Evolutionary conservation across 306 rosid species (phyloP), one percentile per base, ranked within the genome.

Genomic region (Cicer bijugum): DNA sequence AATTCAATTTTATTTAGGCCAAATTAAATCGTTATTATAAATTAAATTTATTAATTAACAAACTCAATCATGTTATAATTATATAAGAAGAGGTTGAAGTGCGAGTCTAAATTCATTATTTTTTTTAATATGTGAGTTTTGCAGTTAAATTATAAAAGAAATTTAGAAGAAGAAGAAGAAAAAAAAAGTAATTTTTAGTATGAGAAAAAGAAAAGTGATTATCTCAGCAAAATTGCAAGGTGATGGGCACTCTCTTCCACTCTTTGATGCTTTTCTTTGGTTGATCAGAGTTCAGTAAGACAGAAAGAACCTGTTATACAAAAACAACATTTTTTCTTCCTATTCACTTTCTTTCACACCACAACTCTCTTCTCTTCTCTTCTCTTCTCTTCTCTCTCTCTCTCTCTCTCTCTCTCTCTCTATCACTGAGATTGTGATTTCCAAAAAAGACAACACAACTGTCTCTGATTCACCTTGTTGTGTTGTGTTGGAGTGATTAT

Each of bases 191-290:
- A 28, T 28, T 28, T 28, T 28, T 28, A 28, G 5, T 28, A 3
- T 28, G 14, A 12, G 52, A 12, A 4, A 71, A 11, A 38, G 33
- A 15, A 15, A 7, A 72, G 69, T 20, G 23, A 19, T 28, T 28
- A 71, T 19, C 47, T 75, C 61, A 78, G 58, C 59, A 74, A 78
- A 10, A 44, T 60, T 64, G 51, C 70, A 77, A 74, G 80, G 37
- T 47, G 77, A 68, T 64, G 87, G 70, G 68, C 67, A 69, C 74
- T 65, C 52, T 77, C 52, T 42, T 84, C 74, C 81, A 74, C 72
- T 65, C 76, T 80, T 80, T 72, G 88, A 83, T 84, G 83, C 79
- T 80, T 78, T 82, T 84, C 83, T 85, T 85, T 70, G 77, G 78
- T 53, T 71, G 76, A 75, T 74, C 85, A 84, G 93, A 66, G 80